Conservation (phyloP, 306 rosid species). For the Vigna mungo region DNA sequence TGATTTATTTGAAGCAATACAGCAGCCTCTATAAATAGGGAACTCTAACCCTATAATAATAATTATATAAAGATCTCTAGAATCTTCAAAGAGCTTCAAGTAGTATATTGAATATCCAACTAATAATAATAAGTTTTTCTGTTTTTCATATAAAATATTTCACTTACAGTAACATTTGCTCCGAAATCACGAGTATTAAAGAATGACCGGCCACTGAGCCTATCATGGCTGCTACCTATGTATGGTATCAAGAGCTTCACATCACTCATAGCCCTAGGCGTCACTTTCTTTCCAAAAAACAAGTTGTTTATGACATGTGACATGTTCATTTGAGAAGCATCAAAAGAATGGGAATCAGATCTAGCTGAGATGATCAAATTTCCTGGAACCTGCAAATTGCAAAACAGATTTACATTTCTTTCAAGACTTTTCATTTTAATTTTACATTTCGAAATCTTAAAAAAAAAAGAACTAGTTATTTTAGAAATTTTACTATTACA, state of each 20-base stretch:
- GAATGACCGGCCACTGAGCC: slow-evolving; percentile 85
- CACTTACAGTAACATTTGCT: slow-evolving; percentile 93
- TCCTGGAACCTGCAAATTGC: slow-evolving; percentile 88
- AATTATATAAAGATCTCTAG: too few relatives aligned
- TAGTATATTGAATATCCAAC: too few relatives aligned
- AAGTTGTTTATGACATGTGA: slow-evolving; percentile 84
- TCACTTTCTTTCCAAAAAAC: slow-evolving; percentile 75
- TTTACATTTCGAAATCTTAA: slow-evolving; percentile 4
- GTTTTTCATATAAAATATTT: slow-evolving; percentile 15
- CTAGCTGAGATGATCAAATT: slow-evolving; percentile 80
- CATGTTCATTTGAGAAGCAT: slow-evolving; percentile 95
- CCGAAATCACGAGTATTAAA: slow-evolving; percentile 69
- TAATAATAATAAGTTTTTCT: not conserved
- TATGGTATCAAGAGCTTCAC: slow-evolving; percentile 79
- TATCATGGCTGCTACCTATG: slow-evolving; percentile 83
- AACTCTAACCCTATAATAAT: too few relatives aligned
- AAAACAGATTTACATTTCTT: slow-evolving; percentile 42
- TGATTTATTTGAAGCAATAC: too few relatives aligned
- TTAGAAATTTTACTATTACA: slow-evolving; percentile 1
- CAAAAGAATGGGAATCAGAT: slow-evolving; percentile 93
- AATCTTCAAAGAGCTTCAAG: too few relatives aligned
- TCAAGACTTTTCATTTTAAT: slow-evolving; percentile 8
- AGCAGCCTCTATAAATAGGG: too few relatives aligned
- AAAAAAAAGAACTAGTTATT: slow-evolving; percentile 22
- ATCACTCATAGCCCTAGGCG: slow-evolving; percentile 71